phyloP scores from a whole-genome alignment of 2,329 filamentous ascomycete species.

The Penicillium freii region DNA sequence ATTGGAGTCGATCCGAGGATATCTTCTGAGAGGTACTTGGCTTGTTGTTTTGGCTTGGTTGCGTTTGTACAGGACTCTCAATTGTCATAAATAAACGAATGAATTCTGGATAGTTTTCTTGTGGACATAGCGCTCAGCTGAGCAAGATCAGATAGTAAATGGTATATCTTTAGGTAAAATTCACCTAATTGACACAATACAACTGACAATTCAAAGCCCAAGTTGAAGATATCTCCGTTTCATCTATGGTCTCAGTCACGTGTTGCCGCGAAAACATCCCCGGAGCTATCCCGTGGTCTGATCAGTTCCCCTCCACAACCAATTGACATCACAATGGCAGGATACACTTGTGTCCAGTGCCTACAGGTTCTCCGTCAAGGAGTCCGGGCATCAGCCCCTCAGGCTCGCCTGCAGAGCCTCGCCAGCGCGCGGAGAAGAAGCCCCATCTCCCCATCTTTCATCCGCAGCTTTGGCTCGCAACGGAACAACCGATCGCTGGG shows the following conservation, averaged over 20 bases:
- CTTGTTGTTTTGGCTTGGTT: not conserved
- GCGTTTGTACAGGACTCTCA: constrained; percentile 16
- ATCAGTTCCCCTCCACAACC: constrained; percentile 8
- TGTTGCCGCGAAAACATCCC: constrained; percentile 13
- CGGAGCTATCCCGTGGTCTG: constrained; percentile 8
- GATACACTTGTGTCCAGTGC: constrained; percentile 44
- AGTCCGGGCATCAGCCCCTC: constrained; percentile 23
- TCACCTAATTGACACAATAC: not conserved
- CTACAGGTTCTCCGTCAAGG: constrained; percentile 36
- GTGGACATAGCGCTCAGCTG: not conserved
- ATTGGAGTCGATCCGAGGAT: constrained; percentile 72
- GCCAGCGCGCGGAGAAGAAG: constrained; percentile 26
- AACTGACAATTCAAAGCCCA: not conserved
- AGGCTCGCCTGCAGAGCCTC: constrained; percentile 26
- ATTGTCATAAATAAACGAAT: constrained; percentile 16
- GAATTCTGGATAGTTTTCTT: not conserved
- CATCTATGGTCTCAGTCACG: constrained; percentile 15
- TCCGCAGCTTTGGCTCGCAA: constrained; percentile 31
- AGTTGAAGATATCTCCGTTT: not conserved
- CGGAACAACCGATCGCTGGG: constrained; percentile 23
- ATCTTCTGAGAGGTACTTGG: constrained; percentile 56
- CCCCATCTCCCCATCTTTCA: constrained; percentile 25
- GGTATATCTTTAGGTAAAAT: not conserved
- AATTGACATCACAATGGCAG: constrained; percentile 35
- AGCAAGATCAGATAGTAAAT: not conserved